Conservation (phyloP, 495 filamentous ascomycete genomes). For the Neurospora sp. region DNA sequence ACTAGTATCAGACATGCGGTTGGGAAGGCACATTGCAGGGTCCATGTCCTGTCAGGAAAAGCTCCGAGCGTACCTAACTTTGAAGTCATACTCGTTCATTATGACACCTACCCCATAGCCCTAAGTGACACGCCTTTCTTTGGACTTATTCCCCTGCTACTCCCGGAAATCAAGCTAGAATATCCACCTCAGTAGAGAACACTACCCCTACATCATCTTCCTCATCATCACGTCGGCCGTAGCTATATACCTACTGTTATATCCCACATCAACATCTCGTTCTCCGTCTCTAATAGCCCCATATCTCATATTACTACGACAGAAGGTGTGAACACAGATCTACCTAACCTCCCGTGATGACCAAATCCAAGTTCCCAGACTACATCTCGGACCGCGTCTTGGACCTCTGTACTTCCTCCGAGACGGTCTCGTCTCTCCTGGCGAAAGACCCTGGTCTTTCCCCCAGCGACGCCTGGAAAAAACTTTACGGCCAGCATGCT, state of each 20-base stretch:
- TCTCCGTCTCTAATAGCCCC: neutral
- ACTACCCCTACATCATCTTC: neutral
- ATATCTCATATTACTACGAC: neutral
- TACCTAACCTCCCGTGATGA: neutral
- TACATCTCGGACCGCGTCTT: slow-evolving; percentile 14
- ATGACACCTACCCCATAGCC: neutral
- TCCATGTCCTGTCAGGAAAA: neutral
- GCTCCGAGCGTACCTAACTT: neutral
- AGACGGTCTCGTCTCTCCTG: slow-evolving; percentile 48
- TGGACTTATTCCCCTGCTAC: neutral
- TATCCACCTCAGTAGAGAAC: neutral
- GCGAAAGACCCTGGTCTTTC: slow-evolving; percentile 35
- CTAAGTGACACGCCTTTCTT: neutral
- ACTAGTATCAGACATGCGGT: neutral
- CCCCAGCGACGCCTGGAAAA: slow-evolving; percentile 44
- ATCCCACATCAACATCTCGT: neutral
- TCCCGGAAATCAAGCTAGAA: neutral
- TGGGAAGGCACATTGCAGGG: neutral
- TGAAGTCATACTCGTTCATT: neutral
- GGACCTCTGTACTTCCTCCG: slow-evolving; percentile 36
- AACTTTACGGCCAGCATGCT: slow-evolving; percentile 36
- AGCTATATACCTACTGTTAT: neutral
- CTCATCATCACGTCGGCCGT: neutral
- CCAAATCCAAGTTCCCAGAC: neutral
- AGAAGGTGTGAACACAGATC: neutral